Evolutionary conservation across 1,284 basidiomycete genomes (phyloP).

Genomic region (Ganoderma sinense): DNA sequence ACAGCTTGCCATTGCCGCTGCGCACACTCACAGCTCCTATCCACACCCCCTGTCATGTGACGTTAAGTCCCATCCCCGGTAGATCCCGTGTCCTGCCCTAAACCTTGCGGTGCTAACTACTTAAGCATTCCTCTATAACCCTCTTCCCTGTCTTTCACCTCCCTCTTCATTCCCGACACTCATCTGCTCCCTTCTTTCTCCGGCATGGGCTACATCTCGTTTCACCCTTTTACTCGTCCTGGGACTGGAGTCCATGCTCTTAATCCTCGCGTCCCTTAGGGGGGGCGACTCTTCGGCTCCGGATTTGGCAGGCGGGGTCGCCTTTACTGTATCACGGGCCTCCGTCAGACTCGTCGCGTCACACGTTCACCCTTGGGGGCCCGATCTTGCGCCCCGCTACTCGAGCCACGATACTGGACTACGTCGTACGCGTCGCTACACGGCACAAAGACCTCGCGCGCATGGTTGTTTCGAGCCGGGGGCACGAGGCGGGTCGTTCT

Average conservation of each 20-base stretch:
- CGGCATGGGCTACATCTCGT: constrained; percentile 2
- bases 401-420: constrained; percentile 12
- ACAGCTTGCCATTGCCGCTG: too few species aligned
- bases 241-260: not conserved
- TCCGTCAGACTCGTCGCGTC: not conserved
- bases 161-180: constrained; percentile 1
- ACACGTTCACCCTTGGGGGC: not conserved
- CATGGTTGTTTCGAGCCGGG: constrained; percentile 32
- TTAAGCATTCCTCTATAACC: constrained; percentile 6
- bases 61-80: not conserved
- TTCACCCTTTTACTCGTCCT: not conserved
- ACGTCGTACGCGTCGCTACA: constrained; percentile 12
- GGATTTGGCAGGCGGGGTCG: not conserved
- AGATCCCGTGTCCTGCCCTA: constrained; percentile 27
- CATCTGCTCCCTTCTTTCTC: constrained; percentile 8
- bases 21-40: too few species aligned
- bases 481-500: constrained; percentile 30
- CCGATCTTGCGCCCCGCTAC: not conserved
- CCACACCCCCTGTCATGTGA: not conserved
- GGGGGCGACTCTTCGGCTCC: constrained; percentile 1
- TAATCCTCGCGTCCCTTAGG: not conserved
- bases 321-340: not conserved
- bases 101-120: constrained; percentile 13
- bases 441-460: constrained; percentile 18
- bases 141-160: constrained; percentile 2